These are phyloP conservation scores for Halophytophthora polymorphica DNA, from an alignment of 352 stramenopile species.

Conservation along the genomic window DNA sequence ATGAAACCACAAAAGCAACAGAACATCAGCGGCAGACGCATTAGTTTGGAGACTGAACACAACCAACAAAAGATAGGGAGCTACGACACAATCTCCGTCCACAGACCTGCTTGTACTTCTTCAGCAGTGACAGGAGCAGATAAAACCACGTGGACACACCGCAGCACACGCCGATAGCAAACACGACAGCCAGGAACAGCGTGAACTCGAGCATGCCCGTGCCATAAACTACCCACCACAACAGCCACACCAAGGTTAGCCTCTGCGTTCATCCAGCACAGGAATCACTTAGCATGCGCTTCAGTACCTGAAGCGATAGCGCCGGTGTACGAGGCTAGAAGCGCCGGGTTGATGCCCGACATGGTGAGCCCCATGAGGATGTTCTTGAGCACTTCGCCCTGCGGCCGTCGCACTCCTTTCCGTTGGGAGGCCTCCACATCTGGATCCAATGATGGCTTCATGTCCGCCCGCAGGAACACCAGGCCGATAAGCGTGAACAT, in stretches of 20 bases:
- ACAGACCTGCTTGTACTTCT: slow-evolving; percentile 88
- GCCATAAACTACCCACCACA: slow-evolving; percentile 58
- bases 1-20: neutral
- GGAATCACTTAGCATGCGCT: neutral
- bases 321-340: slow-evolving; percentile 84
- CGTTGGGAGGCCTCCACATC: slow-evolving; percentile 45
- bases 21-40: neutral
- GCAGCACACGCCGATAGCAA: slow-evolving; percentile 76
- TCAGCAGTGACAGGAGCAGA: slow-evolving; percentile 75
- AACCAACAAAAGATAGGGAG: neutral
- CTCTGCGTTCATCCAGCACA: neutral
- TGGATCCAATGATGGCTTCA: slow-evolving; percentile 68
- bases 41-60: slow-evolving; percentile 3
- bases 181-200: slow-evolving; percentile 79
- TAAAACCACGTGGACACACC: slow-evolving; percentile 90
- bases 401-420: slow-evolving; percentile 47
- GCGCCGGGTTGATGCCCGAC: slow-evolving; percentile 83
- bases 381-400: slow-evolving; percentile 77
- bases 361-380: slow-evolving; percentile 84
- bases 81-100: neutral
- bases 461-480: slow-evolving; percentile 78
- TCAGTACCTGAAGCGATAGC: slow-evolving; percentile 77
- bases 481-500: slow-evolving; percentile 84
- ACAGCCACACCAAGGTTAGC: neutral
- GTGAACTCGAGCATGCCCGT: slow-evolving; percentile 88